These are phyloP conservation scores for Metschnikowia hibisci DNA, from an alignment of 805 yeast genomes.

Conservation along the genomic window DNA sequence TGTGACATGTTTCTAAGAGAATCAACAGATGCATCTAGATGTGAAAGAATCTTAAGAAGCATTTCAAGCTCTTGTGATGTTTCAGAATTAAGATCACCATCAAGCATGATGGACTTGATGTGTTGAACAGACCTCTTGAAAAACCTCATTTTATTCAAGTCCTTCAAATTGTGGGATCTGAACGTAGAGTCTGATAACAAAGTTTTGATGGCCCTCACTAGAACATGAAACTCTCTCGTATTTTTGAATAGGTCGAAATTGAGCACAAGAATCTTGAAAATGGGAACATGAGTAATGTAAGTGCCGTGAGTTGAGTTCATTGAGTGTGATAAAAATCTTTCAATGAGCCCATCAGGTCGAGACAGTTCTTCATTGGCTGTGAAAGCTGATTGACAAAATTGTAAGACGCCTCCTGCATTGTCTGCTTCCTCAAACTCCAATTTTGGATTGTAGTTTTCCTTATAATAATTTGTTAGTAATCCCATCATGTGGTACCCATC, in stretches of 20 bases:
- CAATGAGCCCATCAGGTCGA: not conserved
- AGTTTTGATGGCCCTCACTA: conserved; percentile 56
- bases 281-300: not conserved
- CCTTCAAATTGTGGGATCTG: conserved; percentile 46
- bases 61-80: conserved; percentile 15
- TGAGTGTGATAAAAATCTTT: not conserved
- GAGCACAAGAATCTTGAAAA: conserved; percentile 46
- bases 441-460: conserved; percentile 19
- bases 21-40: conserved; percentile 49
- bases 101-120: conserved; percentile 31
- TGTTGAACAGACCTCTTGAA: conserved; percentile 48
- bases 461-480: conserved; percentile 49
- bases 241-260: conserved; percentile 64
- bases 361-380: not conserved
- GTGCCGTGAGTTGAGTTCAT: not conserved
- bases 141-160: conserved; percentile 50
- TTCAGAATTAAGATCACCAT: conserved; percentile 11
- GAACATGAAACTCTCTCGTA: conserved; percentile 46
- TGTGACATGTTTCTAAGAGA: conserved; percentile 46
- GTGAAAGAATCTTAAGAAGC: conserved; percentile 24
- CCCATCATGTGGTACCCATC: conserved; percentile 60
- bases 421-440: conserved; percentile 1
- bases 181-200: conserved; percentile 52
- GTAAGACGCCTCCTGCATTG: not conserved
- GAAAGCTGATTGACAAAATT: not conserved